Conservation (phyloP, 768 basidiomycete genomes). For the Tulasnella sp. region DNA sequence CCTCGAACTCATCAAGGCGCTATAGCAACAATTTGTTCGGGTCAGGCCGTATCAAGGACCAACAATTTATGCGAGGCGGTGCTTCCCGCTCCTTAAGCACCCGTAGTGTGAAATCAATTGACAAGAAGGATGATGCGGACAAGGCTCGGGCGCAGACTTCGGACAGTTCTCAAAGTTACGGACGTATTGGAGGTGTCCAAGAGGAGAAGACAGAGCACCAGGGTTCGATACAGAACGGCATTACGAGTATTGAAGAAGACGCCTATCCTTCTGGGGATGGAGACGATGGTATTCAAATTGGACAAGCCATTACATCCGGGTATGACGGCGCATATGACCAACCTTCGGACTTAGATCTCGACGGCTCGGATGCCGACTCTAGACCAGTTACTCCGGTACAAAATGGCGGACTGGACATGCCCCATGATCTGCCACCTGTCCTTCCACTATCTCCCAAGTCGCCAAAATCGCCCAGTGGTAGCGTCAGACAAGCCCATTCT, state of each 20-base stretch:
- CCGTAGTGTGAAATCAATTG: conserved; percentile 9
- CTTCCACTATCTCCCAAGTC: background rate
- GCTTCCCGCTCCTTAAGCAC: background rate
- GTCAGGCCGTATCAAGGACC: conserved; percentile 70
- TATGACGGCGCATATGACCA: background rate
- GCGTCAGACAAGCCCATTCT: background rate
- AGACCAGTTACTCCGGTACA: conserved; percentile 4
- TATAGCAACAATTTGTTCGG: conserved; percentile 84
- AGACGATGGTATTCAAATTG: background rate
- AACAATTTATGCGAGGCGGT: conserved; percentile 49
- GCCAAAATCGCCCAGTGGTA: conserved; percentile 1
- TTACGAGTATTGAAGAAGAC: background rate
- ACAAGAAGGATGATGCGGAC: background rate
- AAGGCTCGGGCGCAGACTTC: background rate
- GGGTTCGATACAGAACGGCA: background rate
- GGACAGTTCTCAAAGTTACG: background rate
- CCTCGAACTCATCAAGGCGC: conserved; percentile 46
- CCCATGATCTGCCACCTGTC: background rate
- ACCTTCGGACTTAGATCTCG: background rate
- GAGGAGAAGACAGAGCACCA: background rate
- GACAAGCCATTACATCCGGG: background rate
- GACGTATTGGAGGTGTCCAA: background rate
- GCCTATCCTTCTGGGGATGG: background rate
- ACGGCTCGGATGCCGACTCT: conserved; percentile 3
- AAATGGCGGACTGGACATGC: background rate